Conservation (phyloP, 805 yeast genomes). For the Vanderwaltozyma verrucispora region DNA sequence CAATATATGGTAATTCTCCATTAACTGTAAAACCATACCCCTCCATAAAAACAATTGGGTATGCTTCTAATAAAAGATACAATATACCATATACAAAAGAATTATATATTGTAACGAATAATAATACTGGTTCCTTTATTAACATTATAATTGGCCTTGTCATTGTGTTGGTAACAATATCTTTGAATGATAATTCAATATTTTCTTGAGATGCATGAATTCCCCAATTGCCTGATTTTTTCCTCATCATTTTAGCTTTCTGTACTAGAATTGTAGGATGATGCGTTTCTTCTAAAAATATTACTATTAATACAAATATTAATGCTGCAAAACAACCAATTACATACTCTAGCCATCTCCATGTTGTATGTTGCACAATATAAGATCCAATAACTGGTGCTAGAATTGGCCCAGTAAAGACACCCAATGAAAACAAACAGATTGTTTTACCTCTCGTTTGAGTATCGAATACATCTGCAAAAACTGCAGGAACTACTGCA, state of each 20-base stretch:
- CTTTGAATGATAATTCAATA: slow-evolving; percentile 44
- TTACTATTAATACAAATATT: slow-evolving; percentile 29
- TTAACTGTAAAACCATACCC: slow-evolving; percentile 46
- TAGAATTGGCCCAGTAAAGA: slow-evolving; percentile 68
- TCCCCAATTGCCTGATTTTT: slow-evolving; percentile 73
- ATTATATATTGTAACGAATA: slow-evolving; percentile 59
- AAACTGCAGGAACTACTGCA: slow-evolving; percentile 78
- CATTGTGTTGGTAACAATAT: slow-evolving; percentile 51
- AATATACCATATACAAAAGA: slow-evolving; percentile 76
- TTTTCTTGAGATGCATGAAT: slow-evolving; percentile 71
- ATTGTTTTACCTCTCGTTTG: slow-evolving; percentile 65
- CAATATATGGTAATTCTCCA: slow-evolving; percentile 69
- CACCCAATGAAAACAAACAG: slow-evolving; percentile 60
- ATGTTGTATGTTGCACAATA: slow-evolving; percentile 55
- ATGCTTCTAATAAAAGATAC: slow-evolving; percentile 62
- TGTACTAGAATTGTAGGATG: slow-evolving; percentile 53
- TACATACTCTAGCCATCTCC: slow-evolving; percentile 78
- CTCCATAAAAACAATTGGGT: slow-evolving; percentile 55
- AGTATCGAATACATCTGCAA: slow-evolving; percentile 71
- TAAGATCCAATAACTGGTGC: slow-evolving; percentile 79
- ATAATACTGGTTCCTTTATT: slow-evolving; percentile 57
- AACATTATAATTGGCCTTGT: slow-evolving; percentile 63
- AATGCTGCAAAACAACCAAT: slow-evolving; percentile 49
- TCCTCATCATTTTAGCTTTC: slow-evolving; percentile 54
- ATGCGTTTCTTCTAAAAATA: slow-evolving; percentile 54